Evolutionary conservation across 805 yeast genomes (phyloP).

Genomic region (Spathaspora boniae): DNA sequence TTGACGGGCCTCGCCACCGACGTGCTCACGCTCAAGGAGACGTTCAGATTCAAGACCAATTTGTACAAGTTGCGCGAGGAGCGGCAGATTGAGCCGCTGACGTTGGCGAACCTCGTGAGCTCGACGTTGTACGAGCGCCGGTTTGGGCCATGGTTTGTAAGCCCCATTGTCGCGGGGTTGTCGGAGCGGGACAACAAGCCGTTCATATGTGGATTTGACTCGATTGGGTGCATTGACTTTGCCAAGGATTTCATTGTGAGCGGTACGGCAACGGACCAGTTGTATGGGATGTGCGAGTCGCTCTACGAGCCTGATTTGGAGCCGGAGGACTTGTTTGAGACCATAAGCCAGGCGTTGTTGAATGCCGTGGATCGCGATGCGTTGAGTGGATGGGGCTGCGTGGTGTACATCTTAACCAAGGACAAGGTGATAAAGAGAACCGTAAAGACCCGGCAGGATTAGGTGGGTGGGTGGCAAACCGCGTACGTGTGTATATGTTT

Average conservation of each 20-base stretch:
- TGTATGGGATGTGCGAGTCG: constrained; percentile 98
- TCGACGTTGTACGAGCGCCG: constrained; percentile 86
- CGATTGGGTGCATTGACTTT: constrained; percentile 93
- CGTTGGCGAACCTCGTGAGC: constrained; percentile 89
- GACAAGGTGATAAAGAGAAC: constrained; percentile 86
- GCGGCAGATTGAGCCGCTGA: constrained; percentile 86
- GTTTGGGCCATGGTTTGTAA: constrained; percentile 94
- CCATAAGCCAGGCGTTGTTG: constrained; percentile 88
- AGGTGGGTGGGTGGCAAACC: no score
- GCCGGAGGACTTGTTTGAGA: constrained; percentile 94
- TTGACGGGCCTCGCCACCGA: constrained; percentile 95
- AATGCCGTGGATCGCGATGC: constrained; percentile 98
- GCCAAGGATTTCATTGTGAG: constrained; percentile 92
- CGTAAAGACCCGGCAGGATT: constrained; percentile 95
- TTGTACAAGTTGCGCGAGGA: constrained; percentile 89
- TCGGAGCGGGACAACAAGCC: constrained; percentile 81
- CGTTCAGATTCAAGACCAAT: constrained; percentile 80
- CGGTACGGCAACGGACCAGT: constrained; percentile 96
- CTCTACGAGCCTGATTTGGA: constrained; percentile 90
- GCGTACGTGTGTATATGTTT: no score
- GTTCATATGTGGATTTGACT: constrained; percentile 91
- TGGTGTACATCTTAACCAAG: constrained; percentile 86
- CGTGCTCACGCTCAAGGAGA: constrained; percentile 79
- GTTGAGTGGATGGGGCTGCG: constrained; percentile 97
- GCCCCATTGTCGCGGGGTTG: constrained; percentile 95